A percentile compares a stretch with the other conserved stretches of the same genome.
These are phyloP conservation scores for Fusarium cicatricum DNA, from an alignment of 2,329 filamentous ascomycete species.

Conservation along the genomic window DNA sequence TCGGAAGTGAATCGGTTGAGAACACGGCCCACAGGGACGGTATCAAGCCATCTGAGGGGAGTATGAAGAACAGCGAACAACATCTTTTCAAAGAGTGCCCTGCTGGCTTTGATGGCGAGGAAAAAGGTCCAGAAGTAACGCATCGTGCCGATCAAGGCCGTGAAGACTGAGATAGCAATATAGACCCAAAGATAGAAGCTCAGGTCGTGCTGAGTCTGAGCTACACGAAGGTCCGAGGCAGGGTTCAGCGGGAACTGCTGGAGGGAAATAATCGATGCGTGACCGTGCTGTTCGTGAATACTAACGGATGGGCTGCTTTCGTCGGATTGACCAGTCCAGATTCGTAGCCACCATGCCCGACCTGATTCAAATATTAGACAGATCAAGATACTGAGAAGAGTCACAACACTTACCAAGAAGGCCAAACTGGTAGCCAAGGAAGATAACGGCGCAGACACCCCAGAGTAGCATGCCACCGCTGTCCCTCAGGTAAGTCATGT, in stretches of 20 bases:
- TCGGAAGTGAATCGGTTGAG: constrained; percentile 82
- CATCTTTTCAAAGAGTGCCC: constrained; percentile 71
- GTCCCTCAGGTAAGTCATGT: constrained; percentile 70
- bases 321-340: constrained; percentile 62
- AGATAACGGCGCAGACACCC: constrained; percentile 62
- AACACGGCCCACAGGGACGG: constrained; percentile 78
- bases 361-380: constrained; percentile 42
- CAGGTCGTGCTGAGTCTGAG: constrained; percentile 52
- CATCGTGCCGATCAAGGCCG: constrained; percentile 66
- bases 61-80: constrained; percentile 73
- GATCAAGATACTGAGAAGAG: background rate
- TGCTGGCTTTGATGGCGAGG: constrained; percentile 74
- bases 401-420: constrained; percentile 55
- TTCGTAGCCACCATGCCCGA: constrained; percentile 69
- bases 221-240: constrained; percentile 42
- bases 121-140: constrained; percentile 70
- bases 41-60: constrained; percentile 82
- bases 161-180: constrained; percentile 69
- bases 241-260: constrained; percentile 56
- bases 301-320: constrained; percentile 33
- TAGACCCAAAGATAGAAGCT: constrained; percentile 77
- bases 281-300: constrained; percentile 47
- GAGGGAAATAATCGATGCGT: constrained; percentile 55
- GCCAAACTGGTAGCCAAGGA: constrained; percentile 62
- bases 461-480: constrained; percentile 72